phyloP scores from a whole-genome alignment of 2,329 filamentous ascomycete species.

The Dactylella cylindrospora region DNA sequence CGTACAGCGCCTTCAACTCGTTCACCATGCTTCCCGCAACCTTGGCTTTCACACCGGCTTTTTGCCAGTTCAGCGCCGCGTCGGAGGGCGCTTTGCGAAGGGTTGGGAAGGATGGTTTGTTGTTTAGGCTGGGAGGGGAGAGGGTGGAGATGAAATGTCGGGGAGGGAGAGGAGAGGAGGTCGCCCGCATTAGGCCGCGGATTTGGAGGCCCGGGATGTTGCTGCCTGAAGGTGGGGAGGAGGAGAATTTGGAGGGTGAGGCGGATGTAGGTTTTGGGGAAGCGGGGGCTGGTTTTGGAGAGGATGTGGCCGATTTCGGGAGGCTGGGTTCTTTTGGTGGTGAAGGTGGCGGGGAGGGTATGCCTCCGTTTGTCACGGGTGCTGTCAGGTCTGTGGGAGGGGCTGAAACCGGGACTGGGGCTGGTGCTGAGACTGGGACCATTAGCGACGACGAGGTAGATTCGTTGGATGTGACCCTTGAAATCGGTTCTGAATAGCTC shows the following conservation, averaged over 20 bases:
- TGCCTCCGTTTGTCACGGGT: slow-evolving; percentile 31
- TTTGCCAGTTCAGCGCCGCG: slow-evolving; percentile 33
- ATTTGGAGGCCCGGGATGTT: slow-evolving; percentile 15
- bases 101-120: slow-evolving; percentile 26
- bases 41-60: slow-evolving; percentile 23
- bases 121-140: slow-evolving; percentile 6
- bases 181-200: slow-evolving; percentile 28
- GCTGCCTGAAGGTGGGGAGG: slow-evolving; percentile 20
- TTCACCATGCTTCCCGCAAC: slow-evolving; percentile 44
- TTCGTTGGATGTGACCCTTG: too few relatives aligned
- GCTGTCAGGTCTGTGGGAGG: slow-evolving; percentile 12
- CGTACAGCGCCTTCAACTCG: slow-evolving; percentile 47
- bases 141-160: slow-evolving; percentile 34
- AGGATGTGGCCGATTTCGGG: not conserved
- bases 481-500: too few relatives aligned
- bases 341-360: slow-evolving; percentile 40
- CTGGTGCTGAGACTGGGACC: not conserved
- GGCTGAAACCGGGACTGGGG: not conserved
- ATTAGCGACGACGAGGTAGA: too few relatives aligned
- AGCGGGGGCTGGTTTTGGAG: slow-evolving; percentile 3
- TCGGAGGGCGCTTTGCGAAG: slow-evolving; percentile 35
- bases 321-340: slow-evolving; percentile 24
- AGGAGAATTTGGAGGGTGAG: slow-evolving; percentile 36
- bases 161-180: slow-evolving; percentile 33
- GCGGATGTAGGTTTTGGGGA: slow-evolving; percentile 6